Conservation (phyloP, 352 stramenopile genomes). For the Globisporangium rhizosaccharum region DNA sequence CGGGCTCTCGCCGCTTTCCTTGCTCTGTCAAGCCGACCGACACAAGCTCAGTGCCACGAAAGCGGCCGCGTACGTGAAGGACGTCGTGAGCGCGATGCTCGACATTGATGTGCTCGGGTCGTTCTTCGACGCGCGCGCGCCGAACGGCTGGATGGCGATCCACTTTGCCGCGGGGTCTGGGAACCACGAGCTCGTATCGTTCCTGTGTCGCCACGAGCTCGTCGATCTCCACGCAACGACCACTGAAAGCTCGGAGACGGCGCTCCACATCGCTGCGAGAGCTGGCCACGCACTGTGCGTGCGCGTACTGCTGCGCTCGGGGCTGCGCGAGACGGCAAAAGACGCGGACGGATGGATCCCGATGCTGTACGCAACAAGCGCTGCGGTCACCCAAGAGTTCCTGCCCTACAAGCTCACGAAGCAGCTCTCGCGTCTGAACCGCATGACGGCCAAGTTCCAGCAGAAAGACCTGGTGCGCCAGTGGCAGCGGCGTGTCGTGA, state of each 20-base stretch:
- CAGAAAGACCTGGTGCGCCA: conserved; percentile 36
- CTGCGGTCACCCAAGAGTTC: conserved; percentile 34
- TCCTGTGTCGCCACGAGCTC: conserved; percentile 24
- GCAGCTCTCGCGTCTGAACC: conserved; percentile 47
- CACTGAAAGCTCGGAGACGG: conserved; percentile 34
- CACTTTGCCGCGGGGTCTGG: conserved; percentile 45
- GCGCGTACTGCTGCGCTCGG: conserved; percentile 29
- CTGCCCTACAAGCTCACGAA: conserved; percentile 53
- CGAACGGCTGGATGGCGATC: conserved; percentile 40
- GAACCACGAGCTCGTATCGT: conserved; percentile 43
- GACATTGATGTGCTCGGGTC: conserved; percentile 55
- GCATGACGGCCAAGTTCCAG: conserved; percentile 40
- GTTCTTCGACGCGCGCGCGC: conserved; percentile 33
- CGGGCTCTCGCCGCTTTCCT: conserved; percentile 34
- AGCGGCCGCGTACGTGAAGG: conserved; percentile 19
- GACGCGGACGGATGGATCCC: conserved; percentile 47
- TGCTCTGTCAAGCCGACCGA: conserved; percentile 34
- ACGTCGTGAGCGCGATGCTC: conserved; percentile 42
- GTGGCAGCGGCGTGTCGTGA: conserved; percentile 38
- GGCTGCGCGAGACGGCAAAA: conserved; percentile 35
- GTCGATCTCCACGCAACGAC: conserved; percentile 37
- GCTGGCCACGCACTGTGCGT: conserved; percentile 25
- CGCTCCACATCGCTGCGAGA: conserved; percentile 52
- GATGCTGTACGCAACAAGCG: conserved; percentile 27
- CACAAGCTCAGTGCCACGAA: conserved; percentile 3